Base-by-base conservation (phyloP, 1,284 basidiomycete species). In the Lentinula novae-zelandiae region DNA sequence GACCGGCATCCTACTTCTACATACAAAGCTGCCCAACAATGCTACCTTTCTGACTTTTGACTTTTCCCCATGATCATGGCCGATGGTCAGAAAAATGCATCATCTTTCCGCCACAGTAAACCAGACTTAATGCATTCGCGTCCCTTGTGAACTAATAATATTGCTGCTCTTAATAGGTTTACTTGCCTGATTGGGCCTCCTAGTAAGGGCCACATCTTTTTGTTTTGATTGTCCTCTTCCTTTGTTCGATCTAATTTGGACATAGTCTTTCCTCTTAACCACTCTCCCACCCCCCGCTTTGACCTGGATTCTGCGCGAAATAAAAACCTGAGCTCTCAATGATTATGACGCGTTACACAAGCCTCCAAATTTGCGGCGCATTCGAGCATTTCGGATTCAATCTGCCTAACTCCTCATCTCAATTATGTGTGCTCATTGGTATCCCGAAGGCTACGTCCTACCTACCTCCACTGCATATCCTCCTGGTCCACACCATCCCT, bases 401-500 rank as follows among this genome's bases (percentile, higher is more conserved):
- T 46, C 42, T 17, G n/a, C 22, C 48, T 31, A 6, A 52, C 50
- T 31, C 13, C 5, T 27, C 27, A 27, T 4, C 48, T 49, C 17
- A 33, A 6, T n/a, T 9, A 53, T 53, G 51, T 53, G 53, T 36
- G 52, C 59, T 39, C 59, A 60, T 6, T 60, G 59, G 59, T 60
- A 60, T 20, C 59, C 59, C 9, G 59, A 60, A 50, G 59, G 59
- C 42, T 61, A 61, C 36, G 49, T 52, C 31, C 5, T 57, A 15
- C 60, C 54, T 8, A 49, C 60, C 33, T 61, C 60, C 7, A 36
- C 17, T 40, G 53, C 60, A 5, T 57, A 50, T 50, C 60, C 60
- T 55, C 59, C 59, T 10, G 59, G 53, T 46, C 59, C 59, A 15
- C 49, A 61, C 13, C 60, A 61, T 22, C 60, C 59, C 2, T 53